Conservation (phyloP, 148 eudicot genomes). For the Chenopodium quinoa region DNA sequence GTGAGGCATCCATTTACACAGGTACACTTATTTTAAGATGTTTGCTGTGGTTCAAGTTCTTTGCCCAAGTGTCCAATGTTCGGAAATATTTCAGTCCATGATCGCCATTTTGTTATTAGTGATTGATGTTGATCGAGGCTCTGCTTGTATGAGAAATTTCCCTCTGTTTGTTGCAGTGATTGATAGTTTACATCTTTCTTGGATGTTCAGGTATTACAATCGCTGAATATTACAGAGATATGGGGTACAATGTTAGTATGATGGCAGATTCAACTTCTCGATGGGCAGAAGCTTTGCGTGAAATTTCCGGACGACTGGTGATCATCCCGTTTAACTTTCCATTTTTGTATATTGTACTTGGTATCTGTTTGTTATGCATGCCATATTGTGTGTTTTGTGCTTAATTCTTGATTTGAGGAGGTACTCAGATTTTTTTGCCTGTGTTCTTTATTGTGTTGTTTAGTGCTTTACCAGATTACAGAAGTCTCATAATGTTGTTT, state of each 20-base stretch:
- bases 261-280: constrained; percentile 99
- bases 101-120: neutral
- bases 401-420: neutral
- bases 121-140: neutral
- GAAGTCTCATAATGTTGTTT: neutral
- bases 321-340: constrained; percentile 16
- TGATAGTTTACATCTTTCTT: constrained; percentile 1
- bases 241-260: constrained; percentile 99
- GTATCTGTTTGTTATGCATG: neutral
- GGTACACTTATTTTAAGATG: constrained; percentile 34
- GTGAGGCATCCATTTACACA: constrained; percentile 99
- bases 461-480: neutral
- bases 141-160: neutral
- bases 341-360: neutral
- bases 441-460: neutral
- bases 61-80: neutral
- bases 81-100: neutral
- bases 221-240: constrained; percentile 97
- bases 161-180: neutral
- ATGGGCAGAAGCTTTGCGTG: constrained; percentile 99
- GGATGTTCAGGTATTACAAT: constrained; percentile 76
- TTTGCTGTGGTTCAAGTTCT: neutral
- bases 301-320: constrained; percentile 99
- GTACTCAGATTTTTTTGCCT: neutral
- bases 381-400: neutral